Conservation (phyloP, 2,329 filamentous ascomycete species). For the Seiridium cupressi region DNA sequence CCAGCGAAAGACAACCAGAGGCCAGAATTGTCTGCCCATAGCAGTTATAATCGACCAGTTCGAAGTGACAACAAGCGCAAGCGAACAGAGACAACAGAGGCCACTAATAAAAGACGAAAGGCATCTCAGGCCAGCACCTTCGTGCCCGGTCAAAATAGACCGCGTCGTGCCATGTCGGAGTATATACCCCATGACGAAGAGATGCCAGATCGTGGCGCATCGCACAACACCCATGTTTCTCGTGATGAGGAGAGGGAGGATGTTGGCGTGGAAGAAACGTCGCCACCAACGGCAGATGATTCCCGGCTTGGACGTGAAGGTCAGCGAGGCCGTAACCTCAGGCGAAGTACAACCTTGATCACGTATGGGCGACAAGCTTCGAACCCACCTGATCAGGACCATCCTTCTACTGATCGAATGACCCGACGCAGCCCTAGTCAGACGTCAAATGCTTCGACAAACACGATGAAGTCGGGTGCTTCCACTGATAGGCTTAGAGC, state of each 20-base stretch:
- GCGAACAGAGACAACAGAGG: background rate
- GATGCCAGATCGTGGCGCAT: background rate
- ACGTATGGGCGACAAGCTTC: background rate
- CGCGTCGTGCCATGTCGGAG: constrained; percentile 16
- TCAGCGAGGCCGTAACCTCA: background rate
- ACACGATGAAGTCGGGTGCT: no score
- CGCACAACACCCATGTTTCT: no score
- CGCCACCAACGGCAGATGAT: background rate
- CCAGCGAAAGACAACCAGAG: background rate
- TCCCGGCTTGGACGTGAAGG: background rate
- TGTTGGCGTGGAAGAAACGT: constrained; percentile 1
- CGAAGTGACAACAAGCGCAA: constrained; percentile 11
- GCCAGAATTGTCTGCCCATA: constrained; percentile 10
- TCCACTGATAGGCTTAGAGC: no score
- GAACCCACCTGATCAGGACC: background rate
- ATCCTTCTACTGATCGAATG: no score
- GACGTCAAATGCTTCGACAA: no score
- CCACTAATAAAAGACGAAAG: constrained; percentile 10
- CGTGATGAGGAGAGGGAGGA: background rate
- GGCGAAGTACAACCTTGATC: background rate
- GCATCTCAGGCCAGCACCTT: background rate
- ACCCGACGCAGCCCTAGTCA: no score
- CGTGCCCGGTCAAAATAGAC: background rate
- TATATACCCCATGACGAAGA: constrained; percentile 7
- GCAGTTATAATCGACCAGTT: constrained; percentile 27